phyloP scores from a whole-genome alignment of 73 alveolate species.

The Tetrahymena malaccensis region DNA sequence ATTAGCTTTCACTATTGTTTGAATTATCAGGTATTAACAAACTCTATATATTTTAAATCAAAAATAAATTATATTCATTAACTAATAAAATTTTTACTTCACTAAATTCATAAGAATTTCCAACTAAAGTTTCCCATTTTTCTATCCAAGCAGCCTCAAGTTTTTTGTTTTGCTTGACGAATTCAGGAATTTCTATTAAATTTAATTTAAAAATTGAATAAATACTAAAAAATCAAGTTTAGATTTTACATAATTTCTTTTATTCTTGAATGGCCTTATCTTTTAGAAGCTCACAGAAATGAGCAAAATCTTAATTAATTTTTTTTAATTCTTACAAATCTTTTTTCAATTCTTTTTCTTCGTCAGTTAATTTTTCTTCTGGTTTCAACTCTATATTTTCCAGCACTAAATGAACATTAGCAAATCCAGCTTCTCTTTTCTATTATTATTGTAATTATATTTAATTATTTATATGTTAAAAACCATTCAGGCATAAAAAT shows the following conservation, averaged over 20 bases:
- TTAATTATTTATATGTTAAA: too few species aligned
- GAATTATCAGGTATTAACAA: conserved; percentile 41
- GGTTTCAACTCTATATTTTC: conserved; percentile 2
- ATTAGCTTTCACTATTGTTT: conserved; percentile 38
- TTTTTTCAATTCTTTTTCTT: conserved; percentile 19
- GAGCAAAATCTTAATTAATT: conserved; percentile 24
- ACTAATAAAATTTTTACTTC: neutral
- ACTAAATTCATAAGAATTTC: conserved; percentile 39
- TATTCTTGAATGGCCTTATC: conserved; percentile 8
- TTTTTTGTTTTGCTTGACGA: conserved; percentile 20
- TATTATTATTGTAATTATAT: neutral
- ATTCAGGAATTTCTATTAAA: conserved; percentile 20
- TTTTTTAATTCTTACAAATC: conserved; percentile 21
- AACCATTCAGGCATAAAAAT: neutral
- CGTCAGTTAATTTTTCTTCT: neutral
- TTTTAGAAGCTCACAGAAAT: conserved; percentile 16
- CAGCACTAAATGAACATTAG: neutral
- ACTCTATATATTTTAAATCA: conserved; percentile 3
- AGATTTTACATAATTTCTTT: neutral
- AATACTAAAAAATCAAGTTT: neutral
- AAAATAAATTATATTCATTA: neutral
- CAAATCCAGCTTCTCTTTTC: conserved; percentile 28
- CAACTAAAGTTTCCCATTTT: conserved; percentile 24
- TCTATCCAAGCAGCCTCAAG: conserved; percentile 27
- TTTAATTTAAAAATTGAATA: neutral